These are phyloP conservation scores for Thielaviopsis ethacetica DNA, from an alignment of 2,329 filamentous ascomycete species.

Conservation along the genomic window DNA sequence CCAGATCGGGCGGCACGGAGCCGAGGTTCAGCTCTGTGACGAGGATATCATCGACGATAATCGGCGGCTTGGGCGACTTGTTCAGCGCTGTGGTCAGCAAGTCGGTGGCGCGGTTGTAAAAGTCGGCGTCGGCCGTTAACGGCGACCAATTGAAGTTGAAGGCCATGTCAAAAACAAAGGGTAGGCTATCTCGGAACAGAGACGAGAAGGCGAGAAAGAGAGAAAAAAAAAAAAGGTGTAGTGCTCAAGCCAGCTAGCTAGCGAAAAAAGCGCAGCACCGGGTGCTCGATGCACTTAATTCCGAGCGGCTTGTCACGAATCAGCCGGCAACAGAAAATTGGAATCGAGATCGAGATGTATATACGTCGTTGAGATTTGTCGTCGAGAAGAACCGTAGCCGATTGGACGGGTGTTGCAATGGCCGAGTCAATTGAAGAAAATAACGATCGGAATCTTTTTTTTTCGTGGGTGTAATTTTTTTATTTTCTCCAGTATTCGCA, in stretches of 20 bases:
- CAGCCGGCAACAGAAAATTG: not conserved
- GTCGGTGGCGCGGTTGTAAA: conserved; percentile 80
- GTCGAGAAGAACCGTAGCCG: not conserved
- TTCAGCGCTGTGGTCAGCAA: conserved; percentile 90
- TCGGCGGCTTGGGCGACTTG: conserved; percentile 93
- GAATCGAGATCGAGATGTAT: not conserved
- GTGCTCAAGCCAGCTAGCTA: too few species aligned
- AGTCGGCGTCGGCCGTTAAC: conserved; percentile 82
- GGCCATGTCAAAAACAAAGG: conserved; percentile 61
- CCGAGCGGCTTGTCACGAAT: not conserved
- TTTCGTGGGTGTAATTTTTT: not conserved
- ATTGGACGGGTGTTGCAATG: not conserved
- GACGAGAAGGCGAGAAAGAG: not conserved
- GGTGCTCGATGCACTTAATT: conserved; percentile 4
- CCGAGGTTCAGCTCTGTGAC: conserved; percentile 96
- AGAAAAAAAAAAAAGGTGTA: not conserved
- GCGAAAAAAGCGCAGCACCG: not conserved
- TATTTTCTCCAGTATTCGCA: not conserved
- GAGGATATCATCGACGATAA: conserved; percentile 98
- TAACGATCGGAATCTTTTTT: not conserved
- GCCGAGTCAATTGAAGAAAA: not conserved
- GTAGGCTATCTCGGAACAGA: conserved; percentile 1
- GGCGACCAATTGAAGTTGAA: conserved; percentile 99
- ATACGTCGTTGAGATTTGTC: too few species aligned
- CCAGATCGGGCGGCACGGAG: conserved; percentile 81